Base-by-base conservation (phyloP, 2,329 filamentous ascomycete genomes). In the Sphaerulina populicola region DNA sequence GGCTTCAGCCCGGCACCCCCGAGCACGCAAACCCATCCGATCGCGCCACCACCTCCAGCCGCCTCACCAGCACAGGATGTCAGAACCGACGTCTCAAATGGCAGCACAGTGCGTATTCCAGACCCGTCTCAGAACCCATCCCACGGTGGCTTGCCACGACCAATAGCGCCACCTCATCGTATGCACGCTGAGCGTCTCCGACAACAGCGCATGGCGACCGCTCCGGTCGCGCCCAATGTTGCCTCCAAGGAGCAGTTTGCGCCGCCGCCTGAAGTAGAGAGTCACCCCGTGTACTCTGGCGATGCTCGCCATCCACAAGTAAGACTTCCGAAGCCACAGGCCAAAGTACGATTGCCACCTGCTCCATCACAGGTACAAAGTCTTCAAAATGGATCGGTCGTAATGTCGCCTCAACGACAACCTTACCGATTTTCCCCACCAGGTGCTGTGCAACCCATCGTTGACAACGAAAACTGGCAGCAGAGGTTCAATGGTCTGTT, bases 281-380 rank as follows among this genome's bases (percentile, higher is more conserved):
- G 77, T 8, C 86, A 90, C 61, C 86, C 86, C 5, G 86, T 78
- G 1, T 87, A 86, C 58, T 80, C 83, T 58, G 83, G 85, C 29
- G 79, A 87, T 60, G 73, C 71, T 1, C 70, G 71, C 31, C 80
- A 78, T 52, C 86, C 86, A 3, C 77, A 83, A 51, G 85, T 90
- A 6, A 81, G 79, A 33, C 71, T 90, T 7, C 86, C 86, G 0
- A 79, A 74, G 35, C 80, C 82, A 6, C 77, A 83, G 49, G 87
- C 88, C 30, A 78, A 88, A 23, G 90, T 97, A 10, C 88, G 84
- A 64, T 77, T 97, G 3, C 90, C 88, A 2, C 88, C 86, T 6
- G 63, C 73, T 65, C 72, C 18, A 64, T 67, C 50, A 65, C 72
- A 41, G 31, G 67, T 37, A 65, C 70, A 69, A 65, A 39, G 55